Evolutionary conservation across 2,329 filamentous ascomycete species (phyloP).

Genomic region (Coleophoma cylindrospora): DNA sequence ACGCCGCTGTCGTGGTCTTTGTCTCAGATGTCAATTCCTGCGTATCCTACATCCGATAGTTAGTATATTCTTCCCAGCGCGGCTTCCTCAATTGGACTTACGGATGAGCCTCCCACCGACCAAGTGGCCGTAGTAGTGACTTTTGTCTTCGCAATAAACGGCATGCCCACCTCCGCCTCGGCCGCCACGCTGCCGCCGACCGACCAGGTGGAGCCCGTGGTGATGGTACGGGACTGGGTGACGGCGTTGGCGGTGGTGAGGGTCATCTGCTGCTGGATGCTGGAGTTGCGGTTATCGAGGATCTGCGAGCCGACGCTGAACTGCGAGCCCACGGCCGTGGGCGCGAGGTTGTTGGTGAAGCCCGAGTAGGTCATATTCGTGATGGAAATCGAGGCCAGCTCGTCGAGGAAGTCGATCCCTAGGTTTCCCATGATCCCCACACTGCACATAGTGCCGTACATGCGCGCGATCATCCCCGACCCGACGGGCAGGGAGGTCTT

Average conservation of each 20-base stretch:
- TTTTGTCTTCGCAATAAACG: neutral
- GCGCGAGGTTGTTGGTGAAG: neutral
- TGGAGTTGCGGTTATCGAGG: neutral
- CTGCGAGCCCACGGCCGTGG: neutral
- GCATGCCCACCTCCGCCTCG: neutral
- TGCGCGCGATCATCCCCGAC: neutral
- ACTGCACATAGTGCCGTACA: neutral
- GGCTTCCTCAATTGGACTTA: neutral
- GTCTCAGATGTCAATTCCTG: neutral
- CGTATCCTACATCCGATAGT: neutral
- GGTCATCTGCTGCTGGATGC: conserved; percentile 1
- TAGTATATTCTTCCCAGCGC: neutral
- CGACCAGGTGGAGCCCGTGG: neutral
- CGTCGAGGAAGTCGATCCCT: neutral
- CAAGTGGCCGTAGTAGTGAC: neutral
- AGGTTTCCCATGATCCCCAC: neutral
- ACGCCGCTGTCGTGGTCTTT: neutral
- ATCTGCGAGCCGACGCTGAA: neutral
- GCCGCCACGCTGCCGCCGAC: neutral
- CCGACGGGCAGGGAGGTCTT: neutral
- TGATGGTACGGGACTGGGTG: neutral
- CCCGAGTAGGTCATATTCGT: neutral
- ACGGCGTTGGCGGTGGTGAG: neutral
- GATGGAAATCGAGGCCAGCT: neutral
- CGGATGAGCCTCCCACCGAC: neutral